phyloP scores from a whole-genome alignment of 108 stramenopile genomes.

The Skeletonema costatum region DNA sequence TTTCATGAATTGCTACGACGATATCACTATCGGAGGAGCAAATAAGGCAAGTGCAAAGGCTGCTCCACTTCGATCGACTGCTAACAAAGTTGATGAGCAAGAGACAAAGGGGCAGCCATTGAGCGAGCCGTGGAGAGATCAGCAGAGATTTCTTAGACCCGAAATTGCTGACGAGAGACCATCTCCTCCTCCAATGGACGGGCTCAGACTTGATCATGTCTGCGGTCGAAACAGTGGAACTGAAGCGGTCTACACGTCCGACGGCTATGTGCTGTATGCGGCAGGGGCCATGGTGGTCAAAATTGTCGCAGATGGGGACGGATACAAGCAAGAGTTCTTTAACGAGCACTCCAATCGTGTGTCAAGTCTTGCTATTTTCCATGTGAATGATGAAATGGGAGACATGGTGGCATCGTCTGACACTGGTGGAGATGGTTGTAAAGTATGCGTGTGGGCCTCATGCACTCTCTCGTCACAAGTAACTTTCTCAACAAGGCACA shows the following conservation, averaged over 20 bases:
- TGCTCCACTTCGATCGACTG: neutral
- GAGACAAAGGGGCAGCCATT: neutral
- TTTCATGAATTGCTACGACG: slow-evolving; percentile 15
- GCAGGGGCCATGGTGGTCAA: slow-evolving; percentile 38
- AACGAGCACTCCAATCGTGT: slow-evolving; percentile 31
- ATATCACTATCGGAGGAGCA: neutral
- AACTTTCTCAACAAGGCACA: neutral
- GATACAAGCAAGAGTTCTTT: slow-evolving; percentile 20
- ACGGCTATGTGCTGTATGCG: slow-evolving; percentile 26
- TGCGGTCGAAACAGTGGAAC: slow-evolving; percentile 26
- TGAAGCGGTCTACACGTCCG: slow-evolving; percentile 15
- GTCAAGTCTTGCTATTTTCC: slow-evolving; percentile 29
- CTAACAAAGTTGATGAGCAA: neutral
- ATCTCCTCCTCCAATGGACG: slow-evolving; percentile 18
- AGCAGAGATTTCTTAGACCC: slow-evolving; percentile 25
- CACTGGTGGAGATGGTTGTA: slow-evolving; percentile 6
- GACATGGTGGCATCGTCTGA: slow-evolving; percentile 34
- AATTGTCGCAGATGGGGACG: neutral
- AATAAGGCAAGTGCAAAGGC: neutral
- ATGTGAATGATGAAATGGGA: slow-evolving; percentile 6
- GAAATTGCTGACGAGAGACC: neutral
- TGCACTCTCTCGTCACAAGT: neutral
- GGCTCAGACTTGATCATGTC: slow-evolving; percentile 21
- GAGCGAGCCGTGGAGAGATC: slow-evolving; percentile 39
- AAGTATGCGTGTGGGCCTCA: slow-evolving; percentile 41